Base-by-base conservation (phyloP, 2,329 filamentous ascomycete genomes). In the Fusarium burgessii region DNA sequence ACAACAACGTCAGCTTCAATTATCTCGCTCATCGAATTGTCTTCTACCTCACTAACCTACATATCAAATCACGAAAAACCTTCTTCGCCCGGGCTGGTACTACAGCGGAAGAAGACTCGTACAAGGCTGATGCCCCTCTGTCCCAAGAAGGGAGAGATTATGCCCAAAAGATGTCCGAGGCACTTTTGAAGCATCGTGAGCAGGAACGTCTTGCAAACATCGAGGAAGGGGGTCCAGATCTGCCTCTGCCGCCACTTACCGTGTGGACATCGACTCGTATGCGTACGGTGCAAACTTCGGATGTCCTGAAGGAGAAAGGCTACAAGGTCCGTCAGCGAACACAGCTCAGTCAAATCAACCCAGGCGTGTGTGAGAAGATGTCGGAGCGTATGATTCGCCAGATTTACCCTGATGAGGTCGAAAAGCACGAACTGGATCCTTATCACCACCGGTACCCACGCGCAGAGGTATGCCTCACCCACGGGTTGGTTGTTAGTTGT, bases 21-120 rank as follows among this genome's bases (percentile, higher is more conserved):
- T 99, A 99, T 78, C 88, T 99, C 35, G 97, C 95, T 1, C 95
- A 99, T 80, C 91, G 96, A 66, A 99, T 99, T 73, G 95, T 99
- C 59, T 99, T 99, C 82, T 99, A 98, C 81, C 89, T 99, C 49
- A 93, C 97, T 78, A 99, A 99, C 77, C 86, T 98, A 27, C 96
- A 99, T 81, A 98, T 98, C 85, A 98, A 99, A 81, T 92, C 92
- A 51, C 90, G 95, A 61, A 93, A 93, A 69, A 98, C 94, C 10
- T 98, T 97, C 81, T 98, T 98, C 80, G 95, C 91, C 50, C 89
- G 95, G 70, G 91, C 95, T 54, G 96, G 96, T 40, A 92, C 93
- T 10, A 93, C 95, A 0, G 87, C 89, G n/a, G 93, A 96, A 69
- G 93, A 96, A 70, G 94, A 97, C 74, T 94, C 92, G 13, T 98